phyloP scores from a whole-genome alignment of 257 asterid genomes.

The Solanum sejunctum region DNA sequence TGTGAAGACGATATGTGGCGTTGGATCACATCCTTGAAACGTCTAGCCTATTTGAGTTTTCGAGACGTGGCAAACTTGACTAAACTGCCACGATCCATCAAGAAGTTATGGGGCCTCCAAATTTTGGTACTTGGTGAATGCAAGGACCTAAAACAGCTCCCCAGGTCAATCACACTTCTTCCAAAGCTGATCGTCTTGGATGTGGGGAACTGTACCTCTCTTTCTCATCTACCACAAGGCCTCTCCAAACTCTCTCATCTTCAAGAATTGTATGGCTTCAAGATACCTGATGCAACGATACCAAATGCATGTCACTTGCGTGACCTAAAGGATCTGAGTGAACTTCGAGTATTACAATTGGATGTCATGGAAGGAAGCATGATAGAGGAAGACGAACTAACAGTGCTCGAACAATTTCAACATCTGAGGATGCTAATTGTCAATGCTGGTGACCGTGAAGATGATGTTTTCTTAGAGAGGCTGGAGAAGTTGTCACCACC shows the following conservation, averaged over 20 bases:
- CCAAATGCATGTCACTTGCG: background rate
- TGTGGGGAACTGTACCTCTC: conserved; percentile 13
- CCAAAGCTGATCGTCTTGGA: conserved; percentile 9
- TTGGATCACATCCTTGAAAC: conserved; percentile 18
- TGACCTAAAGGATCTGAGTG: conserved; percentile 4
- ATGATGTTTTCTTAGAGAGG: background rate
- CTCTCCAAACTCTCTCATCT: conserved; percentile 5
- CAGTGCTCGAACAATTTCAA: background rate
- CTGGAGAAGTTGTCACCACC: conserved; percentile 2
- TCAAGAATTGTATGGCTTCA: conserved; percentile 20
- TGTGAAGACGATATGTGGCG: conserved; percentile 9
- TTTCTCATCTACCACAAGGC: conserved; percentile 8
- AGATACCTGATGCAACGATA: background rate
- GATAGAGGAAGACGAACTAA: conserved; percentile 9
- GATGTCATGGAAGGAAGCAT: conserved; percentile 6
- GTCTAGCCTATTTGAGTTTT: conserved; percentile 10
- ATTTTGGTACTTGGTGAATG: conserved; percentile 13
- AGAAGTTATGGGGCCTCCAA: conserved; percentile 12
- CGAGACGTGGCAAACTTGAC: background rate
- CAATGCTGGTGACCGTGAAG: background rate
- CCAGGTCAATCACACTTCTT: background rate
- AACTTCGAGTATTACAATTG: conserved; percentile 11
- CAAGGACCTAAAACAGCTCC: background rate
- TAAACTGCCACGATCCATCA: conserved; percentile 8
- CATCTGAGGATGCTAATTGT: conserved; percentile 2